Evolutionary conservation across 768 basidiomycete species (phyloP), one percentile per base, ranked within the genome.

Genomic region (Phaffia tasmanica): DNA sequence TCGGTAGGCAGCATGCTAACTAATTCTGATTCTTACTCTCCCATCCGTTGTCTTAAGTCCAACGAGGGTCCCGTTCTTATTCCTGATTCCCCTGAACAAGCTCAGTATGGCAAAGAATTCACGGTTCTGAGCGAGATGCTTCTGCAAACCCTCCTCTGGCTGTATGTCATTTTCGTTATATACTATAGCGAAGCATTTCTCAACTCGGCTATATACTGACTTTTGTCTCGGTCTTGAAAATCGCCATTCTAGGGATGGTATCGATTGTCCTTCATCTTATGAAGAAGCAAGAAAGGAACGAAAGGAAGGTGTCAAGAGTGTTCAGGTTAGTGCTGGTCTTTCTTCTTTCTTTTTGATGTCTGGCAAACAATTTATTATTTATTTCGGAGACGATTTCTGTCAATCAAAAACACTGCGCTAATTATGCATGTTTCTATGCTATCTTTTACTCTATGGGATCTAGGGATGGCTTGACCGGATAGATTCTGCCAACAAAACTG

Each of bases 261-360:
- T 95, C 72, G 77, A 79, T 50, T 80, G 89, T 23, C 86, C 89
- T 55, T 79, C 79, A 48, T 81, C 83, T 59, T 95, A 90, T 87
- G 81, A 82, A 11, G 80, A 84, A 5, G 92, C 91, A 18, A 81
- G 93, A 72, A 79, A 79, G 70, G 83, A 87, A 74, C 80, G 93
- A 69, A 95, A 94, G 77, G 83, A 81, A 42, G 93, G 89, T 0
- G 92, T 98, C 58, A 85, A 81, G 70, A 84, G 86, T 72, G 86
- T 95, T 19, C 93, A 97, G 64, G 64, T 58, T 1, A 32, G 64
- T 32, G 21, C 21, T 25, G 4, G 6, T 35, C 14, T 30, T 18
- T 55, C 11, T 18, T 4, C 35, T n/a, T 46, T 47, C 48, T 19
- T 59, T 16, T 1, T 59, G 18, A 7, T 59, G 30, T 59, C 59